phyloP scores from a whole-genome alignment of 305 asterid species.

The Solanum hybrid region DNA sequence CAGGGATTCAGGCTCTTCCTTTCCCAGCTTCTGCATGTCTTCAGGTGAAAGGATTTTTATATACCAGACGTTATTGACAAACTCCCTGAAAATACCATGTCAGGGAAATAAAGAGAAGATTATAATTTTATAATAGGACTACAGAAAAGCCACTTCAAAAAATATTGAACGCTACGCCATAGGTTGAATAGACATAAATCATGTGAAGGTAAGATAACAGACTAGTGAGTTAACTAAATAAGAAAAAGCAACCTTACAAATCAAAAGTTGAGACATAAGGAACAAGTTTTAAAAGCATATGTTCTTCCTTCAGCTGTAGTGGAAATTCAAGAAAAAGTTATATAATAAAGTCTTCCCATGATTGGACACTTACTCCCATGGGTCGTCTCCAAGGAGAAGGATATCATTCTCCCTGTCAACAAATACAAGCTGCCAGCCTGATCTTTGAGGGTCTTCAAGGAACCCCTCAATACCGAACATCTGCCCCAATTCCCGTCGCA shows the following conservation, averaged over 20 bases:
- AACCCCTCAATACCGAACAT: slow-evolving; percentile 89
- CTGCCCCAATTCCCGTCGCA: slow-evolving; percentile 75
- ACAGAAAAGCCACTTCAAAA: not conserved
- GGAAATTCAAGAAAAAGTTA: not conserved
- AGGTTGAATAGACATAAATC: not conserved
- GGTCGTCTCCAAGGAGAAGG: slow-evolving; percentile 99
- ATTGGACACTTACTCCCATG: slow-evolving; percentile 77
- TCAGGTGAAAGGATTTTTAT: slow-evolving; percentile 94
- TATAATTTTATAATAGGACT: not conserved
- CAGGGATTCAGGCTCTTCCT: slow-evolving; percentile 50
- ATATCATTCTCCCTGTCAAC: slow-evolving; percentile 98
- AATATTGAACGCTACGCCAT: not conserved
- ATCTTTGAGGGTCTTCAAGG: slow-evolving; percentile 95
- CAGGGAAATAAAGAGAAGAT: not conserved
- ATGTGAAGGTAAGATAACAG: not conserved
- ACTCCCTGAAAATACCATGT: slow-evolving; percentile 40
- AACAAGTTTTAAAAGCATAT: not conserved
- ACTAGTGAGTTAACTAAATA: not conserved
- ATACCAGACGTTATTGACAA: slow-evolving; percentile 87
- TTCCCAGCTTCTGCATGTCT: slow-evolving; percentile 71
- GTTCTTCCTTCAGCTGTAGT: not conserved
- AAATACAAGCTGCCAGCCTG: slow-evolving; percentile 99
- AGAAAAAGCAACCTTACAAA: not conserved
- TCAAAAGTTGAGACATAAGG: not conserved
- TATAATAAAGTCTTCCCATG: not conserved